Base-by-base conservation (phyloP, 164 flowering plant species). In the Houttuynia cordata region DNA sequence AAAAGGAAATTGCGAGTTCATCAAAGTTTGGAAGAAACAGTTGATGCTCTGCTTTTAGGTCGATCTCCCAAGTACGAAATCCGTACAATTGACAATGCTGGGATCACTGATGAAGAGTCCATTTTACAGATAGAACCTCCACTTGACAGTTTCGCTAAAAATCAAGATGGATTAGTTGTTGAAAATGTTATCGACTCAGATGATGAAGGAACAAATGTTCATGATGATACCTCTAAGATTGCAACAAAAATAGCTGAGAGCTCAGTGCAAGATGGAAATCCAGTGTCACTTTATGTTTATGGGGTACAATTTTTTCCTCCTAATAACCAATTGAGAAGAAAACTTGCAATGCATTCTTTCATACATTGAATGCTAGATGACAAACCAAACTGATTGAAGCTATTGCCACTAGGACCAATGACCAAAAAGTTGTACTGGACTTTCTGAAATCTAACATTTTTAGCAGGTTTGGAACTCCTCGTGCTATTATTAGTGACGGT, bases 1-100 rank as follows among this genome's bases (percentile, higher is more conserved):
- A 92, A 86, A 75, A 64, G 76, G 37, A 93, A 84, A 75, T 67
- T 92, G 68, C 80, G 85, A 51, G 83, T 92, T 73, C 91, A 92
- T 73, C 77, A 73, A 63, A 83, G 81, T 73, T 73, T 92, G 61
- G 96, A 87, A 67, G 87, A 83, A 63, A 89, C 98, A 30, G 98
- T 92, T 51, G 98, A 92, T 80, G 85, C 91, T 39, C 65, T 92
- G 58, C 96, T 92, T 76, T 70, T 82, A 59, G 98, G 98, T 85
- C 54, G 21, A 8, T 61, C 63, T 52, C 87, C 96, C 62, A 77
- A 69, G 12, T 77, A 72, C 74, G 91, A 85, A 72, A 75, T 85
- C 53, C 86, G 88, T 52, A 85, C 74, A 70, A 62, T 83, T 62
- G 80, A 71, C 34, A 60, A 76, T 62, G 64, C 72, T 18, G 81